Base-by-base conservation (phyloP, 257 asterid genomes). In the Plantago elongata region DNA sequence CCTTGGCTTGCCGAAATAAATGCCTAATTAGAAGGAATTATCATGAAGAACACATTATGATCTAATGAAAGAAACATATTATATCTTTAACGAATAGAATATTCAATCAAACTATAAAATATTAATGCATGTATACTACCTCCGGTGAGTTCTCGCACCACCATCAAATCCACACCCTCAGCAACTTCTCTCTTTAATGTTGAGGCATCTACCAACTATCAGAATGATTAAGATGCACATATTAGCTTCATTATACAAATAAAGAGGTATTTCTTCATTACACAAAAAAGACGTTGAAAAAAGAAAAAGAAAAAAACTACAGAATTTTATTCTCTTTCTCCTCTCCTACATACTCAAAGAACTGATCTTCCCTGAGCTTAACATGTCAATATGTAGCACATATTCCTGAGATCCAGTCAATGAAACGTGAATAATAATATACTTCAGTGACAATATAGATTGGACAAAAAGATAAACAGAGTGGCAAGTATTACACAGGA, bases 101-200 rank as follows among this genome's bases (percentile, higher is more conserved):
- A 11, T 55, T 15, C 11, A 27, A 54, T 11, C 4, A 34, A 34
- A 1, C 40, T 34, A 34, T 5, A 3, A 34, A 34, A 34, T 34
- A 22, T 22, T 2, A 22, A 22, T 22, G 27, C 42, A 10, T 1
- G 50, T 45, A 63, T 27, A 72, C 87, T 73, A 93, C 99, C 99
- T 85, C 99, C 99, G 2, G 97, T 93, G 45, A 93, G 86, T 76
- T 93, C 99, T 73, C 99, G 87, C 30, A 93, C 97, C 69, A 93
- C 99, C 96, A 89, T 87, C 77, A 93, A 77, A 72, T 93, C 99
- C 52, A 93, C 99, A 29, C 97, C 99, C 78, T 85, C 99, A 2
- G 97, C 97, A 50, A 93, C 87, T 74, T 93, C 99, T 72, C 72
- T 93, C 74, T 89, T 89, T 84, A 89, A 71, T 29, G 99, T 89